These are phyloP conservation scores for Penicillium sclerotiorum DNA, from an alignment of 2,329 filamentous ascomycete species.

Conservation along the genomic window DNA sequence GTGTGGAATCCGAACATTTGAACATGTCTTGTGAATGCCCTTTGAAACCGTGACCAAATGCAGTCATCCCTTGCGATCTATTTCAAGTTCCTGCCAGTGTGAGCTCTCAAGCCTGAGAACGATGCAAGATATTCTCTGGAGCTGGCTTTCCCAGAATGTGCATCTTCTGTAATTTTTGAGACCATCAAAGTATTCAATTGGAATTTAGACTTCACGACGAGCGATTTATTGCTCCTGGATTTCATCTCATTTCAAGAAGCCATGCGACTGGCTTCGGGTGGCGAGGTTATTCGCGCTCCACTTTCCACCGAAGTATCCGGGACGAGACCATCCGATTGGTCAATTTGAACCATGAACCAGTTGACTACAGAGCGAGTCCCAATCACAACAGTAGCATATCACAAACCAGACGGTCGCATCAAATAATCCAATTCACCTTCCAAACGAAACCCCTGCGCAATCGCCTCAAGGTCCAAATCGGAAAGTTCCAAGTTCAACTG, in stretches of 20 bases:
- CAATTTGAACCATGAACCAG: no score
- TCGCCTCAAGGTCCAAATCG: constrained; percentile 30
- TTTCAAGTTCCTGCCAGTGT: no score
- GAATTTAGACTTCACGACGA: neutral
- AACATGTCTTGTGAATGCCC: no score
- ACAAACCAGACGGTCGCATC: constrained; percentile 23
- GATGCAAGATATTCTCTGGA: no score
- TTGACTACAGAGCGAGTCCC: no score
- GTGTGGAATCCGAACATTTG: no score
- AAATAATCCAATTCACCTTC: constrained; percentile 25
- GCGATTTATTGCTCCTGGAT: neutral
- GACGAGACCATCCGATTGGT: neutral
- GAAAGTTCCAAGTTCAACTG: constrained; percentile 24
- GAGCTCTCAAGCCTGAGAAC: no score
- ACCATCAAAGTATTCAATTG: no score
- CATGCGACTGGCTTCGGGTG: neutral
- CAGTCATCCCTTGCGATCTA: no score
- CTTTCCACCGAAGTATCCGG: neutral
- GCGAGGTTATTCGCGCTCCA: neutral
- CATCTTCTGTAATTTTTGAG: no score
- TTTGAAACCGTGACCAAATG: neutral
- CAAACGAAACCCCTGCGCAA: constrained; percentile 29
- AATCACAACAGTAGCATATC: neutral
- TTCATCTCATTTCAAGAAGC: neutral
- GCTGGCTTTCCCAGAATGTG: no score